Evolutionary conservation across 139 green algal species (phyloP).

Genomic region (Chlorella sorokiniana): DNA sequence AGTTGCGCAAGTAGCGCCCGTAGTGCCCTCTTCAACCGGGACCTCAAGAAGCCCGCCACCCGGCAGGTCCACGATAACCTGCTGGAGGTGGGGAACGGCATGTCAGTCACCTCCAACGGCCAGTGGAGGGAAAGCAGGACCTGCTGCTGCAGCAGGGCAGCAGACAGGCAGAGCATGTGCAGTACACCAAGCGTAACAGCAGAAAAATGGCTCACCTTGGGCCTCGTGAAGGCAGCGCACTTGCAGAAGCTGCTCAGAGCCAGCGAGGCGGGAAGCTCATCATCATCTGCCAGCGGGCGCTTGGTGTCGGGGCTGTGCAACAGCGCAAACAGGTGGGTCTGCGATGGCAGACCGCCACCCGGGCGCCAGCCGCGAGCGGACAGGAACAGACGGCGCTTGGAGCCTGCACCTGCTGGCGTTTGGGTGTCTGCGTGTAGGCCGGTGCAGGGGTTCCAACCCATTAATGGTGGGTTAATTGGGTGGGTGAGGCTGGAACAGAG

Average conservation of each 20-base stretch:
- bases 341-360: background rate
- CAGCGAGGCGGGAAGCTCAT: conserved; percentile 8
- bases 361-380: background rate
- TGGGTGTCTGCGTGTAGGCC: too few relatives aligned
- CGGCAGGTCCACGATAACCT: background rate
- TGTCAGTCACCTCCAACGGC: too few relatives aligned
- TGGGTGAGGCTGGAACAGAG: too few relatives aligned
- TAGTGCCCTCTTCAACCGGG: background rate
- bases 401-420: background rate
- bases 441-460: too few relatives aligned
- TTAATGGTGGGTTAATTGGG: too few relatives aligned
- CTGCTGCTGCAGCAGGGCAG: background rate
- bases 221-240: background rate
- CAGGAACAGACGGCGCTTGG: background rate
- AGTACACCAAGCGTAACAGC: too few relatives aligned
- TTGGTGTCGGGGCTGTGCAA: too few relatives aligned
- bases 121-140: background rate
- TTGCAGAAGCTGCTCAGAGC: background rate
- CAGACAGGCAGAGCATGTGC: background rate
- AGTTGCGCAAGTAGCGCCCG: background rate
- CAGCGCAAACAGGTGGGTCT: too few relatives aligned
- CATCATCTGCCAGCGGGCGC: too few relatives aligned
- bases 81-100: background rate
- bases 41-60: background rate
- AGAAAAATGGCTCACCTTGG: background rate